A percentile compares a stretch with the other conserved stretches of the same genome.
Conservation (phyloP, 1,284 basidiomycete genomes). For the Mycena sp. region DNA sequence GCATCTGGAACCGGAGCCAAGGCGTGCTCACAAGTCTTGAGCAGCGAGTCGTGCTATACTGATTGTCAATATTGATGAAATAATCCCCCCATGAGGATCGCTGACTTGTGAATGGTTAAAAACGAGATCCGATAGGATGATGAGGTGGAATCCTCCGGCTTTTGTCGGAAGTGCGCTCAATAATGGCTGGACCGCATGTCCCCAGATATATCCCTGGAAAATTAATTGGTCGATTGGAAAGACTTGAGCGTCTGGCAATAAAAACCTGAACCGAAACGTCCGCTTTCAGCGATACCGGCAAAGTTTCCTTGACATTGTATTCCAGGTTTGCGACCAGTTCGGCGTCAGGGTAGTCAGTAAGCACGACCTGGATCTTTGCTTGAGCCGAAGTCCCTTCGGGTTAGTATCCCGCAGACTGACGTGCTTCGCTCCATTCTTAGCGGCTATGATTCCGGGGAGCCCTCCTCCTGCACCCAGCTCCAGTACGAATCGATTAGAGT, state of each 20-base stretch:
- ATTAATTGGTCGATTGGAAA: background rate
- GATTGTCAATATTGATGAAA: slow-evolving; percentile 1
- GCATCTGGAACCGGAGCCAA: slow-evolving; percentile 44
- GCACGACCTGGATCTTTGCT: slow-evolving; percentile 65
- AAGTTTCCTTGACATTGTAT: slow-evolving; percentile 77
- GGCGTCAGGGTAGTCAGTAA: slow-evolving; percentile 94
- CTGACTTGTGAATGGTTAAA: slow-evolving; percentile 89
- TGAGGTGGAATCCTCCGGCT: slow-evolving; percentile 70
- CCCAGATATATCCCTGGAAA: slow-evolving; percentile 90
- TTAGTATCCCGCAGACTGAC: slow-evolving; percentile 46
- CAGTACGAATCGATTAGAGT: slow-evolving; percentile 63
- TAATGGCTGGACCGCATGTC: slow-evolving; percentile 68
- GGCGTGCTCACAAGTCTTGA: slow-evolving; percentile 73
- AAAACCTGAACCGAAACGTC: slow-evolving; percentile 61
- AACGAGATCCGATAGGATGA: slow-evolving; percentile 92
- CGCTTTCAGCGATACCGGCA: slow-evolving; percentile 31
- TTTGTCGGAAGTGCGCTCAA: slow-evolving; percentile 43
- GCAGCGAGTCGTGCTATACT: slow-evolving; percentile 81
- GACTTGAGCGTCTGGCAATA: background rate
- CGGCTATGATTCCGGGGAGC: slow-evolving; percentile 82
- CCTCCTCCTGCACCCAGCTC: slow-evolving; percentile 96
- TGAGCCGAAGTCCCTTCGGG: background rate
- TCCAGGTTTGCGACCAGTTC: slow-evolving; percentile 82
- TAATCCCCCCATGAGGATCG: background rate
- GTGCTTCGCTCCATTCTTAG: slow-evolving; percentile 71